Conservation (phyloP, 192 early-diverging fungal genomes). For the Coemansia sp. region DNA sequence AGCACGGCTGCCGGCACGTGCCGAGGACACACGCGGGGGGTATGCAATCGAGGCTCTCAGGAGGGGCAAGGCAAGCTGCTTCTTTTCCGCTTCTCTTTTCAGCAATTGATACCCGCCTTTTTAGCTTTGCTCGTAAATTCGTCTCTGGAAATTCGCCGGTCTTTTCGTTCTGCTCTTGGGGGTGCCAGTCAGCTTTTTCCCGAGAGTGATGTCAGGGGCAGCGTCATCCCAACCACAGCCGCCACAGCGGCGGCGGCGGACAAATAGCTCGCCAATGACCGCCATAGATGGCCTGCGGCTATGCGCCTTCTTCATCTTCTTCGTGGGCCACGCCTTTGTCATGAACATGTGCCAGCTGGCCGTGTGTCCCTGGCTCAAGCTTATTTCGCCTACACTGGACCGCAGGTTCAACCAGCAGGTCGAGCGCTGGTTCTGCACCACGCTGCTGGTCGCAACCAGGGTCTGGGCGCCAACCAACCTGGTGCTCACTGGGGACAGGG, state of each 20-base stretch:
- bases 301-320: slow-evolving; percentile 27
- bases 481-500: slow-evolving; percentile 47
- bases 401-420: slow-evolving; percentile 52
- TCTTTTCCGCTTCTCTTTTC: too few relatives aligned
- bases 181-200: not conserved
- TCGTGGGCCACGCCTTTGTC: slow-evolving; percentile 37
- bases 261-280: slow-evolving; percentile 46
- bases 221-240: not conserved
- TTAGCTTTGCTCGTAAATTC: too few relatives aligned
- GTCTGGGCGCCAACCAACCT: slow-evolving; percentile 50
- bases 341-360: slow-evolving; percentile 47
- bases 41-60: too few relatives aligned
- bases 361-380: slow-evolving; percentile 28
- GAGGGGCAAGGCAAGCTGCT: too few relatives aligned
- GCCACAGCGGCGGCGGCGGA: slow-evolving; percentile 15
- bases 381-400: slow-evolving; percentile 12
- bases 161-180: not conserved
- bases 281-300: slow-evolving; percentile 23
- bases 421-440: slow-evolving; percentile 46
- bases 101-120: too few relatives aligned
- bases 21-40: too few relatives aligned
- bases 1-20: too few relatives aligned
- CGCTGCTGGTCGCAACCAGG: slow-evolving; percentile 35
- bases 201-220: too few relatives aligned
- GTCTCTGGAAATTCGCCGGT: too few relatives aligned